phyloP scores from a whole-genome alignment of 371 early-diverging fungal species.

The Syncephalastrum contaminatum region DNA sequence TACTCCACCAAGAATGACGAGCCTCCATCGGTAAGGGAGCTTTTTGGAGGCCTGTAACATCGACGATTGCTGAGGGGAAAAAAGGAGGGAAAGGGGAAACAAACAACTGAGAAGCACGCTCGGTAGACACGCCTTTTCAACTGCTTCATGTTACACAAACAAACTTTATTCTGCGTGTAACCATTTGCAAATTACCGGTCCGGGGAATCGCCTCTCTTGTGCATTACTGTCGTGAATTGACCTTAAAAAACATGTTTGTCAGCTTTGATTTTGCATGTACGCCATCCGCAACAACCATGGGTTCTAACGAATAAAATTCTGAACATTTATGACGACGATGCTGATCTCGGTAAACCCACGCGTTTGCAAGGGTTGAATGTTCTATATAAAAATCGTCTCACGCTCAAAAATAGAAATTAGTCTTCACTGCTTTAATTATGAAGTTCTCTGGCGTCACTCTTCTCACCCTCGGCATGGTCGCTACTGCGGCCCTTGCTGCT shows the following conservation, averaged over 20 bases:
- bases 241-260: too few species aligned
- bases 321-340: background rate
- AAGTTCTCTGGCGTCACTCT: background rate
- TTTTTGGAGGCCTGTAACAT: background rate
- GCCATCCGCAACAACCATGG: background rate
- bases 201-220: too few species aligned
- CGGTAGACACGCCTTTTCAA: background rate
- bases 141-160: slow-evolving; percentile 3
- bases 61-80: background rate
- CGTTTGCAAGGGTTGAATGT: background rate
- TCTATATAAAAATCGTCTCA: background rate
- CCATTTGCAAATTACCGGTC: background rate
- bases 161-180: slow-evolving; percentile 2
- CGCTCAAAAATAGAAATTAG: background rate
- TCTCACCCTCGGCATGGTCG: slow-evolving; percentile 2
- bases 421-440: background rate
- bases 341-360: background rate
- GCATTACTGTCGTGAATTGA: too few species aligned
- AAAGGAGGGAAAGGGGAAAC: slow-evolving; percentile 2
- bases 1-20: slow-evolving; percentile 1
- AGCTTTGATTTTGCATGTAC: too few species aligned
- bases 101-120: background rate
- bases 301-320: background rate
- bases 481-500: slow-evolving; percentile 2
- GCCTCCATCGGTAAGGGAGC: slow-evolving; percentile 14